These are phyloP conservation scores for Umbelopsis sp. DNA, from an alignment of 371 early-diverging fungal genomes.

Conservation along the genomic window DNA sequence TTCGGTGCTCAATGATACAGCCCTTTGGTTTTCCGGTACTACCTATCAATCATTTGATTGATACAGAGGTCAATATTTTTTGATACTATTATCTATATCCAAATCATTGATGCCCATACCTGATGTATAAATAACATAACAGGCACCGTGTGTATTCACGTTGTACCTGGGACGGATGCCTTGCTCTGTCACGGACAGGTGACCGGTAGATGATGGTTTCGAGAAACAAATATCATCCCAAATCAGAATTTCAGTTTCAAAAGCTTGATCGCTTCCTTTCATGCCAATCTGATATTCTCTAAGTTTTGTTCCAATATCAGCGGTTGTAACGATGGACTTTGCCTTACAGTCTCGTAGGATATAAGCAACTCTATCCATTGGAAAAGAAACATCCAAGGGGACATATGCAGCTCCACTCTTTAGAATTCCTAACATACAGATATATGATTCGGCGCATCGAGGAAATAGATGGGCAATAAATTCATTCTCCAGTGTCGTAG, in stretches of 20 bases:
- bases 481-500: neutral
- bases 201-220: neutral
- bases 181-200: neutral
- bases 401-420: slow-evolving; percentile 4
- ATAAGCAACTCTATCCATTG: neutral
- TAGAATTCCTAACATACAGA: neutral
- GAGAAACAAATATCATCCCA: neutral
- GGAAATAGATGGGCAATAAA: slow-evolving; percentile 3
- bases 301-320: neutral
- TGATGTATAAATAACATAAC: slow-evolving; percentile 10
- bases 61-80: neutral
- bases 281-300: neutral
- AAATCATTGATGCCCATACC: neutral
- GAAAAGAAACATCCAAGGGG: neutral
- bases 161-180: neutral
- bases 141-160: neutral
- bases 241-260: neutral
- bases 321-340: neutral
- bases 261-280: too few species aligned
- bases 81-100: neutral
- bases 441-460: neutral
- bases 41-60: neutral
- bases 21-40: slow-evolving; percentile 7
- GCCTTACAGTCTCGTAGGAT: slow-evolving; percentile 1
- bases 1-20: neutral